Conservation (phyloP, 208 protist genomes). For the Sergeia podlipaevii region DNA sequence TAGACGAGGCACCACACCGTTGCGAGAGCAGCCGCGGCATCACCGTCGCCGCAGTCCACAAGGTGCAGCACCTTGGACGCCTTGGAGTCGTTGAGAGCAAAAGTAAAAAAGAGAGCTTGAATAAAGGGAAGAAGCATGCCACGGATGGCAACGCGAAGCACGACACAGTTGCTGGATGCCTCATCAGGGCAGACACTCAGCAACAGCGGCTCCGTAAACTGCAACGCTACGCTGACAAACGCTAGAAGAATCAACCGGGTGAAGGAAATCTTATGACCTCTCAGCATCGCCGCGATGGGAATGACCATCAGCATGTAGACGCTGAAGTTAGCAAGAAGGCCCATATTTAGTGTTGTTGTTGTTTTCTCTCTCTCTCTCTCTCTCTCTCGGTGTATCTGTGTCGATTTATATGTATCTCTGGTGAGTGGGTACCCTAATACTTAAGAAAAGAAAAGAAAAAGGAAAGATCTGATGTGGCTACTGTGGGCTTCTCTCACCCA, state of each 20-base stretch:
- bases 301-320: conserved; percentile 76
- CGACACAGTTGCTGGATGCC: neutral
- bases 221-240: conserved; percentile 28
- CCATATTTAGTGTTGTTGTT: conserved; percentile 48
- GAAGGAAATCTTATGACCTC: conserved; percentile 55
- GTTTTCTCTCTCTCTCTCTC: too few relatives aligned
- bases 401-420: too few relatives aligned
- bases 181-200: conserved; percentile 16
- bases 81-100: conserved; percentile 49
- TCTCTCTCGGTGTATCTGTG: too few relatives aligned
- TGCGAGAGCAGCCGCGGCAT: conserved; percentile 37
- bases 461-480: too few relatives aligned
- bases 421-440: too few relatives aligned
- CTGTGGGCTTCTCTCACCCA: too few relatives aligned
- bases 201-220: conserved; percentile 58
- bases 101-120: conserved; percentile 41
- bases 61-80: conserved; percentile 45
- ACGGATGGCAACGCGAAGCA: conserved; percentile 15
- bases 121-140: conserved; percentile 42
- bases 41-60: conserved; percentile 26
- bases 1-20: conserved; percentile 53
- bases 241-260: conserved; percentile 27
- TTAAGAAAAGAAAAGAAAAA: neutral
- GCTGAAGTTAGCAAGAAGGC: conserved; percentile 55
- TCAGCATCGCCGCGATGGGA: conserved; percentile 52